Conservation (phyloP, 768 basidiomycete genomes). For the Leccinellum rugosiceps region DNA sequence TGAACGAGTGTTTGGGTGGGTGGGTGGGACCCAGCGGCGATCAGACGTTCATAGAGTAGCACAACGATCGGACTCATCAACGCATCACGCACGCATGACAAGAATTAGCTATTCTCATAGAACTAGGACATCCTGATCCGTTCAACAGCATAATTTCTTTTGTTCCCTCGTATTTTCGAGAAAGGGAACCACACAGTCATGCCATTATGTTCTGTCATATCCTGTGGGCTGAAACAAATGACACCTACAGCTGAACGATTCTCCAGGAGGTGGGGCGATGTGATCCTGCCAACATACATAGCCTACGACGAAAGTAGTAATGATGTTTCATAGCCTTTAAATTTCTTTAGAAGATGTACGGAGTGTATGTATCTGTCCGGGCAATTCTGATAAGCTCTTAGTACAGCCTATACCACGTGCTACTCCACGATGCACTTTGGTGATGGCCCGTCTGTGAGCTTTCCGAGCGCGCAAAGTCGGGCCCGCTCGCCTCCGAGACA, state of each 20-base stretch:
- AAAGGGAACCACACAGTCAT: not conserved
- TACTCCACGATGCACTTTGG: too few relatives aligned
- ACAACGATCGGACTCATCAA: conserved; percentile 2
- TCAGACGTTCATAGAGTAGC: not conserved
- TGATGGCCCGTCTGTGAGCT: not conserved
- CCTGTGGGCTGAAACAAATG: not conserved
- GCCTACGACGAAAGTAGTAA: too few relatives aligned
- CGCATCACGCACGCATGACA: not conserved
- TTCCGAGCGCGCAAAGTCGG: not conserved
- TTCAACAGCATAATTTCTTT: not conserved
- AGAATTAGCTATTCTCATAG: not conserved
- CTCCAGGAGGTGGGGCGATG: not conserved
- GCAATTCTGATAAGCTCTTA: too few relatives aligned
- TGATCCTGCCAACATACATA: not conserved
- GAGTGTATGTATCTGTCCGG: too few relatives aligned
- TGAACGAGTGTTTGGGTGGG: not conserved
- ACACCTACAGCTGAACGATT: not conserved
- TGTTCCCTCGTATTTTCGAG: not conserved
- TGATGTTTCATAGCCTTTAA: too few relatives aligned
- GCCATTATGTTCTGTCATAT: not conserved
- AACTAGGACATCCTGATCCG: not conserved
- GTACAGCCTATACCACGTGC: not conserved
- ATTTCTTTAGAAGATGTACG: too few relatives aligned
- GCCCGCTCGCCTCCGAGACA: not conserved
- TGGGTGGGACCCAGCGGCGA: not conserved